phyloP scores from a whole-genome alignment of 768 basidiomycete species.

The Lyophyllum shimeji region DNA sequence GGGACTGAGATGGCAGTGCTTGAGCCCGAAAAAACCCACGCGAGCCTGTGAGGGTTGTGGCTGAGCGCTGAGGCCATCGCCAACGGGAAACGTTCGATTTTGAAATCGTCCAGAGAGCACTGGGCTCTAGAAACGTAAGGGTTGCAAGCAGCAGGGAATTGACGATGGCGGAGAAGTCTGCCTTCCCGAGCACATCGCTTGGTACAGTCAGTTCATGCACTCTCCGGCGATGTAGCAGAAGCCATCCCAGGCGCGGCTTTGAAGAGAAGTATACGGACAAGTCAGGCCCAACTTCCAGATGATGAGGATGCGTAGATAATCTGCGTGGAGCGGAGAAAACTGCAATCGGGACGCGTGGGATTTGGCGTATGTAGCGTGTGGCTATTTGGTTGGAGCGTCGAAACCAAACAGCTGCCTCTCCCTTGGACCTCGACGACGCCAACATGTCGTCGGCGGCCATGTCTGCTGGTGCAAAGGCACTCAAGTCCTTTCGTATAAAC shows the following conservation, averaged over 20 bases:
- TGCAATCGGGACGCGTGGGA: no score
- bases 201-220: not conserved
- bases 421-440: not conserved
- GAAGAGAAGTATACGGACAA: not conserved
- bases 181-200: no score
- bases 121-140: no score
- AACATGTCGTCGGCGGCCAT: slow-evolving; percentile 15
- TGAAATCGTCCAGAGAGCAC: no score
- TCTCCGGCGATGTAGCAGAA: not conserved
- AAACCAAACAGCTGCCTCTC: not conserved
- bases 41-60: no score
- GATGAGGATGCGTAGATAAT: not conserved
- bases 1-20: not conserved
- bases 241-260: not conserved
- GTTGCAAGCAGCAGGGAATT: no score
- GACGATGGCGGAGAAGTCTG: no score
- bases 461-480: slow-evolving; percentile 20
- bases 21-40: no score
- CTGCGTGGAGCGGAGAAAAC: no score
- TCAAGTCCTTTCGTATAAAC: slow-evolving; percentile 46
- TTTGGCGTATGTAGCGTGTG: no score
- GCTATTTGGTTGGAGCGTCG: not conserved
- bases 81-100: no score
- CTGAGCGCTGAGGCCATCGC: no score
- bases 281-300: not conserved